Conservation (phyloP, 2,329 filamentous ascomycete genomes). For the Amesomyces nigricolor region DNA sequence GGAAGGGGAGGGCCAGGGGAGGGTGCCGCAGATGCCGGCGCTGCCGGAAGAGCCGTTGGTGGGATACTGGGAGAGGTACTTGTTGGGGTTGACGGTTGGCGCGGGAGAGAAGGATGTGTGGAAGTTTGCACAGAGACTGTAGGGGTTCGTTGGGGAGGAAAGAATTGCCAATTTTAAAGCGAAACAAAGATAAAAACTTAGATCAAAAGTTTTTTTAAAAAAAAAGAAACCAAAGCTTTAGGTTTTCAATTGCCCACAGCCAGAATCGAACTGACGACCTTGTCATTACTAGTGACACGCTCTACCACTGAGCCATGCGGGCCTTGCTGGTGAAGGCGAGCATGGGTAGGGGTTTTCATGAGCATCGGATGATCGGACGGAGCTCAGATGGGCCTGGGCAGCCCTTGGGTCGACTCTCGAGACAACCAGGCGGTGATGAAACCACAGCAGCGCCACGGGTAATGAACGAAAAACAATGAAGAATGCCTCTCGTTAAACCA, state of each 20-base stretch:
- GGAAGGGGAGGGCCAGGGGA: conserved; percentile 13
- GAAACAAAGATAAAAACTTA: no score
- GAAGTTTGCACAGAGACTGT: conserved; percentile 19
- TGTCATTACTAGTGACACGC: background rate
- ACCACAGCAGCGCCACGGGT: no score
- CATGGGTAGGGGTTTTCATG: no score
- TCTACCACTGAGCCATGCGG: background rate
- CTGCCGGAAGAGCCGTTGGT: conserved; percentile 32
- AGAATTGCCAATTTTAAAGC: no score
- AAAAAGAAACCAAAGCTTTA: no score
- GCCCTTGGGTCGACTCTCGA: no score
- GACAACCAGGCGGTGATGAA: no score
- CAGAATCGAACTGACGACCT: background rate
- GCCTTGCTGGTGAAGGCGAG: background rate
- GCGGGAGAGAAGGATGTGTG: conserved; percentile 28
- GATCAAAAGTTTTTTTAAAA: no score
- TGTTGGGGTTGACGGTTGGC: conserved; percentile 23
- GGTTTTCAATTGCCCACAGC: background rate
- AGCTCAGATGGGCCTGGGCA: no score
- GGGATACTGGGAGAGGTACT: conserved; percentile 32
- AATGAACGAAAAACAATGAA: no score
- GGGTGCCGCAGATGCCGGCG: conserved; percentile 24
- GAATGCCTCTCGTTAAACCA: no score
- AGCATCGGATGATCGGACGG: no score
- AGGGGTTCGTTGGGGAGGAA: background rate